phyloP scores from a whole-genome alignment of 2,329 filamentous ascomycete genomes.

The Epichloe uncinata region DNA sequence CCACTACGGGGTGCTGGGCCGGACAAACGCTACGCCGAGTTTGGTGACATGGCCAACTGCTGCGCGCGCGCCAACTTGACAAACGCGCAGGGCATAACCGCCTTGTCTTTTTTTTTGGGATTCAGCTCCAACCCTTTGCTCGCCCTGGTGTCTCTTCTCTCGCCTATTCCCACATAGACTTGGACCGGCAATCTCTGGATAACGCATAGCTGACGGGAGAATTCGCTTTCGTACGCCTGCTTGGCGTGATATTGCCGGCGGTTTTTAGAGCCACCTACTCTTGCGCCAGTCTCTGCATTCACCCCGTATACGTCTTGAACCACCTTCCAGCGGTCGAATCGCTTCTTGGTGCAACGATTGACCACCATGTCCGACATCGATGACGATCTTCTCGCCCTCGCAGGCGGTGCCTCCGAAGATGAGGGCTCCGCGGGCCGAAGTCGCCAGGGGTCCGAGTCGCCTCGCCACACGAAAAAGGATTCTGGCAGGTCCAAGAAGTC shows the following conservation, averaged over 20 bases:
- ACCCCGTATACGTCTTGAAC: not conserved
- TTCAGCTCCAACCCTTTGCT: not conserved
- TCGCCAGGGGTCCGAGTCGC: slow-evolving; percentile 41
- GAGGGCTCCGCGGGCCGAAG: slow-evolving; percentile 41
- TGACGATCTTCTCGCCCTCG: slow-evolving; percentile 85
- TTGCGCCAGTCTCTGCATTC: not conserved
- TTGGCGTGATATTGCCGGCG: not conserved
- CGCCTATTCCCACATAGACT: not conserved
- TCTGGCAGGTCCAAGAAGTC: slow-evolving; percentile 30
- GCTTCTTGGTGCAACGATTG: not conserved
- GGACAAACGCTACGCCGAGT: slow-evolving; percentile 8
- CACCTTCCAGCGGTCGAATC: not conserved
- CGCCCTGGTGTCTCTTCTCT: not conserved
- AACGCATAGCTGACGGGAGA: not conserved
- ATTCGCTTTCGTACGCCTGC: not conserved
- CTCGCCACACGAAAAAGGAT: slow-evolving; percentile 25
- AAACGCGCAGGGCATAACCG: no score
- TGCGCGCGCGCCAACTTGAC: not conserved
- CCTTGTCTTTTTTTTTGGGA: not conserved
- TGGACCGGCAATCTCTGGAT: not conserved
- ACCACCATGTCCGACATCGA: slow-evolving; percentile 73
- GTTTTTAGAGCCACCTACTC: not conserved
- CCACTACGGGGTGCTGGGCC: not conserved
- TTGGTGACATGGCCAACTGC: not conserved
- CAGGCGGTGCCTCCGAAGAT: slow-evolving; percentile 60